phyloP scores from a whole-genome alignment of 331 rosid genomes.

The Dryas integrifolia region DNA sequence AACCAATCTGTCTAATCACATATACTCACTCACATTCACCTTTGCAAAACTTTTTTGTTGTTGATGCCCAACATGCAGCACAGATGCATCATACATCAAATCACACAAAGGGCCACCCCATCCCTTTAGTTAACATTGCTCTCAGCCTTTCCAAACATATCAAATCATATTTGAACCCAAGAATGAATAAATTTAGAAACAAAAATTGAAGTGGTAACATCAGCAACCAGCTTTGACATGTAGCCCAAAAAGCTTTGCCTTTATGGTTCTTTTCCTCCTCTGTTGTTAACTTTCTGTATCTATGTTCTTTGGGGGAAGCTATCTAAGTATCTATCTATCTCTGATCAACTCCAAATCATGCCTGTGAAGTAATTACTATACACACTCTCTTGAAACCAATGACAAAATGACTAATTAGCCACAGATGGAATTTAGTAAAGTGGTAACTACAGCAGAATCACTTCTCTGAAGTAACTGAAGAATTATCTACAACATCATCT shows the following conservation, averaged over 20 bases:
- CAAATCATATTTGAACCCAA: conserved; percentile 26
- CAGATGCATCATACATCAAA: conserved; percentile 38
- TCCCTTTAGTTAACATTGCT: neutral
- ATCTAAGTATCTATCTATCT: neutral
- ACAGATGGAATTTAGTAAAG: too few relatives aligned
- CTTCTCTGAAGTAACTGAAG: conserved; percentile 35
- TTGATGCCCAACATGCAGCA: conserved; percentile 57
- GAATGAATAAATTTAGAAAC: conserved; percentile 1
- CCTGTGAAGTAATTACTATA: too few relatives aligned
- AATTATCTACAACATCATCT: conserved; percentile 30
- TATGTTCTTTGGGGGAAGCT: neutral
- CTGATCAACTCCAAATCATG: too few relatives aligned
- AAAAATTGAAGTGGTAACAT: conserved; percentile 3
- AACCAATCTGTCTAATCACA: too few relatives aligned
- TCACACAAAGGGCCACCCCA: conserved; percentile 41
- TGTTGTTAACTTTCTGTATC: conserved; percentile 15
- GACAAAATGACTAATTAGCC: conserved; percentile 13
- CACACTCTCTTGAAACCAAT: neutral
- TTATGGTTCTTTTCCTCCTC: conserved; percentile 6
- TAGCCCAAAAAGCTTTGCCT: neutral
- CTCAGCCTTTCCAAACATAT: conserved; percentile 51
- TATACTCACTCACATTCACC: conserved; percentile 26
- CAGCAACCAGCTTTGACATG: neutral
- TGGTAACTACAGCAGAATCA: conserved; percentile 20
- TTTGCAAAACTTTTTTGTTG: conserved; percentile 33